Conservation (phyloP, 352 stramenopile species). For the Globisporangium camurandrum region DNA sequence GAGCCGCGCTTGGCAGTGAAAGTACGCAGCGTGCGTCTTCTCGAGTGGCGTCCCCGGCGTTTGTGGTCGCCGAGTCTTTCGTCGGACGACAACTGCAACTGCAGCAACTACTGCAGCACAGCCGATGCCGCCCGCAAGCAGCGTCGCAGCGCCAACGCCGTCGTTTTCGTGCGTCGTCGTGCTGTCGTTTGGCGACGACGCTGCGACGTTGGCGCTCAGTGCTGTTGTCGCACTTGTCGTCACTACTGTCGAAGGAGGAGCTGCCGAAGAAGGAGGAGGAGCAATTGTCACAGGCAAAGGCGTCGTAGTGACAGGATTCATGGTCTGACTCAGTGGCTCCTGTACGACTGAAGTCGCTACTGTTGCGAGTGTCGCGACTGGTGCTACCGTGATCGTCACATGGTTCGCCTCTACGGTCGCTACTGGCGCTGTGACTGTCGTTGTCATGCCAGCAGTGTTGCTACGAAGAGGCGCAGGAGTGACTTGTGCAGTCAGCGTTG, state of each 20-base stretch:
- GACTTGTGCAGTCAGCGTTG: not conserved
- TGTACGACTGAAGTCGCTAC: not conserved
- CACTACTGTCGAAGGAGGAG: not conserved
- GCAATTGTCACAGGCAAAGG: too few species aligned
- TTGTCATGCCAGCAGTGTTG: not conserved
- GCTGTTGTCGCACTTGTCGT: slow-evolving; percentile 1
- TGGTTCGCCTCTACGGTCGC: not conserved
- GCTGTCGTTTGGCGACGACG: not conserved
- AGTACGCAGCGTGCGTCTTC: slow-evolving; percentile 23
- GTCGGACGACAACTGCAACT: slow-evolving; percentile 12
- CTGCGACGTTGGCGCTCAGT: slow-evolving; percentile 2
- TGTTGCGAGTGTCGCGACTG: not conserved
- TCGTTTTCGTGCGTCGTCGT: not conserved
- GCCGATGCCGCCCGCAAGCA: slow-evolving; percentile 13
- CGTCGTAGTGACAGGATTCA: too few species aligned
- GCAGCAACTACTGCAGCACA: slow-evolving; percentile 17
- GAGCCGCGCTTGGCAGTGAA: slow-evolving; percentile 25
- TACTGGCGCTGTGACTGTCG: not conserved
- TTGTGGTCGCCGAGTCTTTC: slow-evolving; percentile 13
- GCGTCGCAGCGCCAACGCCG: slow-evolving; percentile 9
- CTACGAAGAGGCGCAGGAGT: not conserved
- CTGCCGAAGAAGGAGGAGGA: not conserved
- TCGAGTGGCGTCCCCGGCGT: slow-evolving; percentile 26
- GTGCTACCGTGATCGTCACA: not conserved
- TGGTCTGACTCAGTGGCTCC: not conserved